These are phyloP conservation scores for Plenodomus biglobosus DNA, from an alignment of 2,329 filamentous ascomycete species.

Conservation along the genomic window DNA sequence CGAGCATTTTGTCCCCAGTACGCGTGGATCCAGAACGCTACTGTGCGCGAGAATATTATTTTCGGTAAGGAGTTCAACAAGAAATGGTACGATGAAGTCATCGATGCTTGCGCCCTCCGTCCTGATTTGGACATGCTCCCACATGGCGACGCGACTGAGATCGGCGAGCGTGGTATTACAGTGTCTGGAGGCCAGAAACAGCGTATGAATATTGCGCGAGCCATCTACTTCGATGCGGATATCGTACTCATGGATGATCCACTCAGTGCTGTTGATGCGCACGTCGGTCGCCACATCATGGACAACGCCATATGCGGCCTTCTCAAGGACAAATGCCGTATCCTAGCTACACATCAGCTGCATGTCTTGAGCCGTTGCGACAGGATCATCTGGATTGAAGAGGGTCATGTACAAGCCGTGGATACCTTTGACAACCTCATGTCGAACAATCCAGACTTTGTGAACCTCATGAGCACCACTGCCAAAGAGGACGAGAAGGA, in stretches of 20 bases:
- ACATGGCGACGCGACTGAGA: slow-evolving; percentile 83
- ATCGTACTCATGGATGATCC: slow-evolving; percentile 67
- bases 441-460: slow-evolving; percentile 74
- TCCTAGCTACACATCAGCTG: slow-evolving; percentile 92
- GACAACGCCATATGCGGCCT: slow-evolving; percentile 91
- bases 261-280: slow-evolving; percentile 59
- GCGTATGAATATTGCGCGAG: slow-evolving; percentile 86
- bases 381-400: slow-evolving; percentile 90
- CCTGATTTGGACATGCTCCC: slow-evolving; percentile 93
- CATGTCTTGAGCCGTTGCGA: slow-evolving; percentile 91
- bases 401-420: slow-evolving; percentile 77
- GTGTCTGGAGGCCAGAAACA: slow-evolving; percentile 96
- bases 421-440: slow-evolving; percentile 91
- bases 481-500: slow-evolving; percentile 61
- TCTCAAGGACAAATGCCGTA: slow-evolving; percentile 82
- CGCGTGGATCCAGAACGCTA: slow-evolving; percentile 95
- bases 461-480: slow-evolving; percentile 78
- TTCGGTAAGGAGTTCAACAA: slow-evolving; percentile 77
- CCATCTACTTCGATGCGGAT: slow-evolving; percentile 66
- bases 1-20: slow-evolving; percentile 94
- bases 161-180: slow-evolving; percentile 93
- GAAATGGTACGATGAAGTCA: slow-evolving; percentile 80
- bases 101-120: slow-evolving; percentile 80
- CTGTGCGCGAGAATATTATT: slow-evolving; percentile 82
- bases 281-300: slow-evolving; percentile 73